Evolutionary conservation across 352 stramenopile genomes (phyloP).

Genomic region (Globisporangium mamillatum): DNA sequence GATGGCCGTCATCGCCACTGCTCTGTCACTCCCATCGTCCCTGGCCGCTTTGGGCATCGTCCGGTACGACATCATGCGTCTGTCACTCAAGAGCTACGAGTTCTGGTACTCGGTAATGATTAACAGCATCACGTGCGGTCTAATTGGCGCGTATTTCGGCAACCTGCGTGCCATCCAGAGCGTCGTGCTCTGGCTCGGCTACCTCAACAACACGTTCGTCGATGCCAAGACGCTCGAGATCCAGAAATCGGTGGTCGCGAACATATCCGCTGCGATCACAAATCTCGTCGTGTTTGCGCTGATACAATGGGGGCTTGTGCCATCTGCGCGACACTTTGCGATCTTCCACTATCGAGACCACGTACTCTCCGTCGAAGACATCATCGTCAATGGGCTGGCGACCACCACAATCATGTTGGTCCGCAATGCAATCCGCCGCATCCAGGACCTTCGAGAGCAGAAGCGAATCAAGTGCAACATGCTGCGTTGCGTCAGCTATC

Average conservation of each 20-base stretch:
- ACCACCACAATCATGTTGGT: not conserved
- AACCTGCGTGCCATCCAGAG: not conserved
- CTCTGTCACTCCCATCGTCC: not conserved
- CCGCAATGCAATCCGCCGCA: not conserved
- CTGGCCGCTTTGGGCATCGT: not conserved
- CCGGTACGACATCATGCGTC: not conserved
- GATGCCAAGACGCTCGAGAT: not conserved
- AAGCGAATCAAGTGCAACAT: not conserved
- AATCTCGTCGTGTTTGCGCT: not conserved
- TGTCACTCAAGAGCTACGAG: not conserved
- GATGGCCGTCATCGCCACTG: not conserved
- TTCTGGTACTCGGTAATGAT: not conserved
- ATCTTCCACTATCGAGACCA: not conserved
- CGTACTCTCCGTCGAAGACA: not conserved
- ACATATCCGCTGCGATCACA: not conserved
- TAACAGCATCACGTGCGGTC: not conserved
- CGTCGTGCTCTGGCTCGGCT: not conserved
- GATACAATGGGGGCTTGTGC: not conserved
- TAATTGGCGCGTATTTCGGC: not conserved
- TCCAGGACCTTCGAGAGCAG: not conserved
- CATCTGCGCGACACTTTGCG: not conserved
- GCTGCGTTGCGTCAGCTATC: not conserved
- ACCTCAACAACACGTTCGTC: not conserved
- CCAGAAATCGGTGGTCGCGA: not conserved
- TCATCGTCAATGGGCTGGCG: not conserved